Base-by-base conservation (phyloP, 768 basidiomycete species). In the Mycena albidolilacea region DNA sequence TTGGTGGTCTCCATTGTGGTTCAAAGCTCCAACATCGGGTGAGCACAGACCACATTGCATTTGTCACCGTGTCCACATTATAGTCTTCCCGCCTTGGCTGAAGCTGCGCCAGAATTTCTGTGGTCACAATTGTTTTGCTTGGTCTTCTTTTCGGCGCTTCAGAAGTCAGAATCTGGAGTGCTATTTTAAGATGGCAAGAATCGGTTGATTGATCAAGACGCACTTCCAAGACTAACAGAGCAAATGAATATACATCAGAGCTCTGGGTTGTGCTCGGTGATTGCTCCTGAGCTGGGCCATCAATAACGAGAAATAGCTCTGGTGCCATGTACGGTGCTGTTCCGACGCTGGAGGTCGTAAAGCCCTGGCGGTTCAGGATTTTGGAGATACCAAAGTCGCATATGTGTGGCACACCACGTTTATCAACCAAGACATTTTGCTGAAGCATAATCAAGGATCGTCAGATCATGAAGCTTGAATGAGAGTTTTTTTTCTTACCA, bases 361-460 rank as follows among this genome's bases (percentile, higher is more conserved):
- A 30, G 30, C 30, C 30, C 30, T 3, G 30, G 30, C 41, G 19
- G 30, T n/a, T 57, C 6, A 70, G 44, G 39, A 74, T 63, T 43
- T 74, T 74, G 30, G 73, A 66, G 44, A 70, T 41, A 19, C 73
- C 73, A 52, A 74, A 74, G 52, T 74, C 73, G 61, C 73, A 74
- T 9, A 74, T 74, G 41, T 54, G 43, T 6, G 73, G 57, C 0
- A 19, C 3, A 7, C 73, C 73, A 3, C 50, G 54, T 48, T 66
- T 67, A 23, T 74, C 58, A 7, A 74, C 73, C 35, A 74, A 30
- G 30, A 74, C 64, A 44, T 74, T 74, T 61, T 74, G 68, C 73
- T 74, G 39, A 19, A 37, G 0, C 37, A n/a, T 30, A 3, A 30
- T 30, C 30, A 30, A 30, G 17, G 5, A 35, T 0, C 21, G 8